Conservation (phyloP, 176 grass and related monocot genomes). For the Rhipidocladum racemiflorum region DNA sequence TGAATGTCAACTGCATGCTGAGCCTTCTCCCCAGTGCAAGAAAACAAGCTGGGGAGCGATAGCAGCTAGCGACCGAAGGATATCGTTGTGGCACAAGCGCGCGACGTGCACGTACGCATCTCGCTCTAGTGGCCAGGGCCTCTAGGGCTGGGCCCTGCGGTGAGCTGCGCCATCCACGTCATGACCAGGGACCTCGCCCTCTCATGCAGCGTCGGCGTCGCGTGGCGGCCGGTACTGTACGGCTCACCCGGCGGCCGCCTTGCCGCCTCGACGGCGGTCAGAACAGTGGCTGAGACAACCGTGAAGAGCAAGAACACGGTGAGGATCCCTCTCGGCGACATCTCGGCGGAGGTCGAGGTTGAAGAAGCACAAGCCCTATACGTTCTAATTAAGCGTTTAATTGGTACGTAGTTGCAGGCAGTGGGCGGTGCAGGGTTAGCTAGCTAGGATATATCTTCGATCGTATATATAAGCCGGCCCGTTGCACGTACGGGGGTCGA, state of each 20-base stretch:
- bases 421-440: background rate
- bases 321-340: constrained; percentile 32
- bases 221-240: background rate
- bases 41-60: background rate
- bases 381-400: too few species aligned
- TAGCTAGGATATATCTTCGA: background rate
- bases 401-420: background rate
- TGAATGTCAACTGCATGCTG: background rate
- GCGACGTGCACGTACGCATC: background rate
- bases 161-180: constrained; percentile 54
- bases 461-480: constrained; percentile 36
- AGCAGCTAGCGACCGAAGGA: too few species aligned
- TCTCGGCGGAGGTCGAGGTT: background rate
- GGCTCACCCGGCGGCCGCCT: constrained; percentile 34
- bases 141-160: constrained; percentile 40
- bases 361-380: constrained; percentile 21
- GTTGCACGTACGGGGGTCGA: constrained; percentile 12
- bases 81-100: background rate
- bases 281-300: constrained; percentile 28
- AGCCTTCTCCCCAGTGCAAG: background rate
- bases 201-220: constrained; percentile 34
- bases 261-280: constrained; percentile 42
- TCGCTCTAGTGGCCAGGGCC: constrained; percentile 55
- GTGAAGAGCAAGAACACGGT: constrained; percentile 28
- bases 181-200: constrained; percentile 56